Percentiles rank a stretch among this genome's conserved stretches.
phyloP scores from a whole-genome alignment of 257 asterid genomes.

The Solanum virginianum region DNA sequence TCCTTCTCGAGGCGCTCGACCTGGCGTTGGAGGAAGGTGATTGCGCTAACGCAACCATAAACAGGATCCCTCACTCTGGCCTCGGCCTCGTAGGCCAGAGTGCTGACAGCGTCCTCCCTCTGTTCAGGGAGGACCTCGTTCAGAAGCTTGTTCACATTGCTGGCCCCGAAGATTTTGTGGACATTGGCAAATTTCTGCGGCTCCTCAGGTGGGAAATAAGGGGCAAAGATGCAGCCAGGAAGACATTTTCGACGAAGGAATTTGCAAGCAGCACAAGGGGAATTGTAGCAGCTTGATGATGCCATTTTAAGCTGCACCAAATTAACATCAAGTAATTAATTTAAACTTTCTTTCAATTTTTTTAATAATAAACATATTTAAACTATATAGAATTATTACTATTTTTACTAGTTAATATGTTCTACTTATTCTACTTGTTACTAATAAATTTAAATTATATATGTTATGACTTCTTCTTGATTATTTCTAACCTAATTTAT shows the following conservation, averaged over 20 bases:
- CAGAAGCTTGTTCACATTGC: constrained; percentile 32
- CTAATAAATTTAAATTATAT: not conserved
- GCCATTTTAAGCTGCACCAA: constrained; percentile 18
- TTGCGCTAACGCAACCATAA: constrained; percentile 39
- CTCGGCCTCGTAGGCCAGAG: constrained; percentile 44
- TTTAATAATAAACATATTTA: not conserved
- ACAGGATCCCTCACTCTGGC: constrained; percentile 38
- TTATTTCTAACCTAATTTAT: not conserved
- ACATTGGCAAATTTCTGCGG: constrained; percentile 39
- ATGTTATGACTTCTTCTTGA: not conserved
- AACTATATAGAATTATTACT: not conserved
- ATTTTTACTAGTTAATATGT: not conserved
- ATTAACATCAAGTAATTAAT: not conserved
- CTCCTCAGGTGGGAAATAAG: constrained; percentile 39
- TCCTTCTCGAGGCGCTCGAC: constrained; percentile 33
- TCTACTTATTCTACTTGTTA: not conserved
- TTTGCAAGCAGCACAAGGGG: constrained; percentile 48
- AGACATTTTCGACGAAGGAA: constrained; percentile 34
- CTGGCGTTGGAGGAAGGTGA: constrained; percentile 28
- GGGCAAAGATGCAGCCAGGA: constrained; percentile 28
- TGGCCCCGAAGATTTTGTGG: constrained; percentile 38
- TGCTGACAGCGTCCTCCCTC: constrained; percentile 33
- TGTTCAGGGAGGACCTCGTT: constrained; percentile 34
- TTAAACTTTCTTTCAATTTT: not conserved
- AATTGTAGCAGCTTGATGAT: constrained; percentile 30